Conservation (phyloP, 179 eudicot species). For the Actinidia arguta region DNA sequence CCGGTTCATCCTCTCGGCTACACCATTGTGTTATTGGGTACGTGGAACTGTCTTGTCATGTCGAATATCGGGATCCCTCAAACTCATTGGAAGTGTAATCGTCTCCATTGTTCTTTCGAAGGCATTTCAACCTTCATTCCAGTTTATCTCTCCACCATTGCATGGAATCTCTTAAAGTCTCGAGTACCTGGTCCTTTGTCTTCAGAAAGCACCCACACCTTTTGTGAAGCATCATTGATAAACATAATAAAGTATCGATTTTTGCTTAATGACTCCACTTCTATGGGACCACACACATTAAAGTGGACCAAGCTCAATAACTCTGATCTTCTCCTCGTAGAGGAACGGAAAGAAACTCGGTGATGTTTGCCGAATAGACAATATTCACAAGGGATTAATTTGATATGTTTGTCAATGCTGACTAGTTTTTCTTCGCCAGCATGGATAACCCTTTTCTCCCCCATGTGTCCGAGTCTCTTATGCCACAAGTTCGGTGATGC, state of each 20-base stretch:
- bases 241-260: neutral
- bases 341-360: neutral
- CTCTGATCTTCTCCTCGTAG: neutral
- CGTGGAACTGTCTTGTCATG: neutral
- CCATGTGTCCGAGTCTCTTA: neutral
- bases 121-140: neutral
- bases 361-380: neutral
- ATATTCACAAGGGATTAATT: neutral
- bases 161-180: neutral
- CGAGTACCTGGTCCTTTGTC: neutral
- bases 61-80: neutral
- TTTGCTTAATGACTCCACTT: neutral
- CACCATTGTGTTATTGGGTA: neutral
- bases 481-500: neutral
- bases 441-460: neutral
- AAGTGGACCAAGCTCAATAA: no score
- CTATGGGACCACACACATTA: neutral
- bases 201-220: neutral
- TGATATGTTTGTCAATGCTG: neutral
- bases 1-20: neutral
- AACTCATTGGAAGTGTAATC: neutral
- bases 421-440: neutral
- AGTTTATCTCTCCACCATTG: constrained; percentile 1
- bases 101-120: neutral
- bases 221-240: neutral